A percentile compares a stretch with the other conserved stretches of the same genome.
These are phyloP conservation scores for Luffa acutangula DNA, from an alignment of 306 rosid genomes.

Conservation along the genomic window DNA sequence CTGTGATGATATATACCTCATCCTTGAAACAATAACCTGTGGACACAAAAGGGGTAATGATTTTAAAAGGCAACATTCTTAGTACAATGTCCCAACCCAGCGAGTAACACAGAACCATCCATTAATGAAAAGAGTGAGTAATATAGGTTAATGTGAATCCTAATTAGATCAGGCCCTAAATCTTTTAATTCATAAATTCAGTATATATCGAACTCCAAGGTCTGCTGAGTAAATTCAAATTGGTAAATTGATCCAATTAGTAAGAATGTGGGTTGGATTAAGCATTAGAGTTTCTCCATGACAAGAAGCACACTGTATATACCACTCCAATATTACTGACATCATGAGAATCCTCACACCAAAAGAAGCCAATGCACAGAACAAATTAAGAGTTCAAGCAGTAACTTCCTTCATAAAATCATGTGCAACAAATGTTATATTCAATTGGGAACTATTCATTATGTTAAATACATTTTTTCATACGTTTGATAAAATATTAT, in stretches of 20 bases:
- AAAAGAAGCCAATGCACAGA: background rate
- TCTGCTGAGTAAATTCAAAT: background rate
- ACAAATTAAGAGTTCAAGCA: background rate
- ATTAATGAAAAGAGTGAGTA: background rate
- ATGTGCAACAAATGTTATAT: background rate
- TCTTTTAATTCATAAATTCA: background rate
- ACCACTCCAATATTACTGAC: background rate
- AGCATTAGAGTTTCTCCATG: background rate
- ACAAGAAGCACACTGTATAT: background rate
- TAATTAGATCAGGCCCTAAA: background rate
- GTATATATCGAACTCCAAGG: background rate
- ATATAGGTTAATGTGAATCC: background rate
- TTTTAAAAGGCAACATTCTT: background rate
- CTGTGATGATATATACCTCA: conserved; percentile 98
- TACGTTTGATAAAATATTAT: background rate
- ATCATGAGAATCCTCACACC: background rate
- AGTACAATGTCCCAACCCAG: no score
- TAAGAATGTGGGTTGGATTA: background rate
- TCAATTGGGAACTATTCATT: background rate
- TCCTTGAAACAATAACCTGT: conserved; percentile 94
- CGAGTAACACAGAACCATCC: no score
- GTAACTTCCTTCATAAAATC: background rate
- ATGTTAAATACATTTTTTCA: background rate
- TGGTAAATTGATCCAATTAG: background rate
- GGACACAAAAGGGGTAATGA: conserved; percentile 15